Base-by-base conservation (phyloP, 768 basidiomycete genomes). In the Rhodocollybia butyracea region DNA sequence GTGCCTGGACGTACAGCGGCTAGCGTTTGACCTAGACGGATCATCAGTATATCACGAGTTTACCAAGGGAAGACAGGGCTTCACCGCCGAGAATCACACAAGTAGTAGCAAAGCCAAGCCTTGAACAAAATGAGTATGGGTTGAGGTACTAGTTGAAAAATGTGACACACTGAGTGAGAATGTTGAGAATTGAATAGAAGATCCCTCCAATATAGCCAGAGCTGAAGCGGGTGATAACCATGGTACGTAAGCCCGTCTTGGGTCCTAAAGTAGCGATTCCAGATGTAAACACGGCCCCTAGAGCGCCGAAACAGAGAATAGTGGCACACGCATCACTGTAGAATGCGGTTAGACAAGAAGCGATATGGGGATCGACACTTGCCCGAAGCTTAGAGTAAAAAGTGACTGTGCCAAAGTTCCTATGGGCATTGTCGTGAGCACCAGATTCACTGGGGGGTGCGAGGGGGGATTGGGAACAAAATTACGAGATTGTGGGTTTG, bases 201-300 rank as follows among this genome's bases (percentile, higher is more conserved):
- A 70, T 70, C 3, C 78, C 73, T 13, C 81, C 81, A 10, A 76
- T 54, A 56, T 77, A 82, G 2, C 81, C 82, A 2, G 73, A 74
- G 57, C 73, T 76, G 57, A 72, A 81, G 2, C 80, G 71, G 3
- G 73, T 66, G 47, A 79, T 79, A 40, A 81, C 67, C 79, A 83
- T 83, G 0, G 80, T 82, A 5, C 81, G 71, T 22, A 83, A 65
- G 11, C 81, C 82, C 1, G 79, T 82, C 57, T 66, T 63, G 0
- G 82, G 81, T 1, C 82, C 82, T 8, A 84, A 67, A 6, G 74
- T 80, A 17, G 82, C 78, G 42, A 83, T 77, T 60, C 81, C 81
- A 2, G 79, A 77, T 0, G 76, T 73, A 7, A 68, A 66, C 5
- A 70, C 56, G 3, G 68, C 68, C 5, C 77, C 79, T 22, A 81